Evolutionary conservation across 2,329 filamentous ascomycete genomes (phyloP).

Genomic region (Scytalidium sp.): DNA sequence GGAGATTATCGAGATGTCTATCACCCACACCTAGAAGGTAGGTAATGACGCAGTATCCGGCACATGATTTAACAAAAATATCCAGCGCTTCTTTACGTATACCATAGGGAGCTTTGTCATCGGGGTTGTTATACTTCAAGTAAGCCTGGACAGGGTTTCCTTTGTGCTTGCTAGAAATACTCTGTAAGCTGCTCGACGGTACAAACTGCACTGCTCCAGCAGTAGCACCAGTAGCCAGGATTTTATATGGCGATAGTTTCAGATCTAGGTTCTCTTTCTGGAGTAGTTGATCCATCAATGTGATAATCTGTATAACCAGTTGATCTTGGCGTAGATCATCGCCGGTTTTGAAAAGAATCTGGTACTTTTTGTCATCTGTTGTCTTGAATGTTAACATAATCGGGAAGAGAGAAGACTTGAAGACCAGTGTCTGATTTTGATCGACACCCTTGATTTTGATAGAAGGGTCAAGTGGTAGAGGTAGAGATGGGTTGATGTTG

Average conservation of each 20-base stretch:
- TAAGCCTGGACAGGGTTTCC: slow-evolving; percentile 73
- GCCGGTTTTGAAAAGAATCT: slow-evolving; percentile 95
- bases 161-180: slow-evolving; percentile 80
- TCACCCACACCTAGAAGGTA: slow-evolving; percentile 97
- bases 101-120: slow-evolving; percentile 75
- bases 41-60: slow-evolving; percentile 97
- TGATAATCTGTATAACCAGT: slow-evolving; percentile 95
- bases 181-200: slow-evolving; percentile 78
- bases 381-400: slow-evolving; percentile 91
- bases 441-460: slow-evolving; percentile 76
- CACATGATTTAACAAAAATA: slow-evolving; percentile 92
- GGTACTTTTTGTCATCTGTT: slow-evolving; percentile 71
- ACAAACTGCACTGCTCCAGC: slow-evolving; percentile 94
- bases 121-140: slow-evolving; percentile 84
- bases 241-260: slow-evolving; percentile 93
- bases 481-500: slow-evolving; percentile 79
- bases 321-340: slow-evolving; percentile 97
- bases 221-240: slow-evolving; percentile 85
- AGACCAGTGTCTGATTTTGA: slow-evolving; percentile 83
- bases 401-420: slow-evolving; percentile 92
- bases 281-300: slow-evolving; percentile 92
- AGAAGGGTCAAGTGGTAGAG: slow-evolving; percentile 83
- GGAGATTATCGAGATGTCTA: slow-evolving; percentile 90
- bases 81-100: slow-evolving; percentile 92
- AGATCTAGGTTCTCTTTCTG: slow-evolving; percentile 96